phyloP scores from a whole-genome alignment of 2,329 filamentous ascomycete genomes.

The Grosmannia penicillata region DNA sequence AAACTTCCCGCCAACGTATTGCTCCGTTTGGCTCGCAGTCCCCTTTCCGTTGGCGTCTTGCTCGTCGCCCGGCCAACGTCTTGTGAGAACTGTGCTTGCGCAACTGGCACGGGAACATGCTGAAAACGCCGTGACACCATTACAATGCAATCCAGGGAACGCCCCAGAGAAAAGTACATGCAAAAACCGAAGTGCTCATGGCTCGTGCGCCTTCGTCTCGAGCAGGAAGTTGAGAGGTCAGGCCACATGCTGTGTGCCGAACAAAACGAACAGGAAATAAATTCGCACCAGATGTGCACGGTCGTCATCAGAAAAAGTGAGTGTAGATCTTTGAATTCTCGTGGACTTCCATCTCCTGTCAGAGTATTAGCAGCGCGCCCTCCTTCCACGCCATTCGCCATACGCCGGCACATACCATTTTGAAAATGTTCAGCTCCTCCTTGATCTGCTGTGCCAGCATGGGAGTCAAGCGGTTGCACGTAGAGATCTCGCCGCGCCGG shows the following conservation, averaged over 20 bases:
- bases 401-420: conserved; percentile 68
- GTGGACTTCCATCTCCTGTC: conserved; percentile 97
- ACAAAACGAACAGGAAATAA: background rate
- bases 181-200: too few species aligned
- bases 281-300: too few species aligned
- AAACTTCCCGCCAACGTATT: too few species aligned
- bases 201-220: too few species aligned
- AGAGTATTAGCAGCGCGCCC: background rate
- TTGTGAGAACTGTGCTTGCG: background rate
- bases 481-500: conserved; percentile 86
- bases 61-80: background rate
- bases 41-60: conserved; percentile 5
- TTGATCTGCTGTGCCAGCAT: conserved; percentile 98
- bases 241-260: too few species aligned
- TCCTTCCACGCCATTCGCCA: too few species aligned
- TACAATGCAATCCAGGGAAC: conserved; percentile 13
- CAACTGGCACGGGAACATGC: conserved; percentile 2
- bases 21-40: too few species aligned
- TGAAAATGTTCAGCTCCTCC: conserved; percentile 97
- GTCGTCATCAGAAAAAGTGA: conserved; percentile 85
- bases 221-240: too few species aligned
- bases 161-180: conserved; percentile 4
- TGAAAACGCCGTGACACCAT: conserved; percentile 14
- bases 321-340: conserved; percentile 98
- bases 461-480: conserved; percentile 92